Evolutionary conservation across 176 grass and related monocot species (phyloP), one percentile per base, ranked within the genome.

Genomic region (Phragmites australis): DNA sequence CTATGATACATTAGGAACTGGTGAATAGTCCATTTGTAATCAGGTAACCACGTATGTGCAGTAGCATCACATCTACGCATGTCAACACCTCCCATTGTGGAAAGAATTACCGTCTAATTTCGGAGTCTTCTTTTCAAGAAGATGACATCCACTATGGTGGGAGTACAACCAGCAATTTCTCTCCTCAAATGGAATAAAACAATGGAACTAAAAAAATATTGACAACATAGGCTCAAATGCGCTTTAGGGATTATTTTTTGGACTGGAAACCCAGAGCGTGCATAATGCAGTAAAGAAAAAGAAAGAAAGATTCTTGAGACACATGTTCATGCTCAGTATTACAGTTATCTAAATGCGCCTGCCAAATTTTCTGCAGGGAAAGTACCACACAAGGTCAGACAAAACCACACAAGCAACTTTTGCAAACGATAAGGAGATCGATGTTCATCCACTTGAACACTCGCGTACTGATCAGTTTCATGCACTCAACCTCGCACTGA

Each of bases 321-420:
- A 82, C 80, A 64, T 83, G 58, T 73, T 83, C 68, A 79, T 70
- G 81, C 64, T 57, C 67, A 80, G 14, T 57, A 32, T 68, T 79
- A 80, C 68, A 80, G 54, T 82, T 75, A 68, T 48, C 42, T 12
- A 75, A 80, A 68, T 62, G 65, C 62, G 65, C 6, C 61, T 75
- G 75, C 15, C 53, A 59, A 74, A 34, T 74, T 75, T 79, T 72
- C 60, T 82, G 44, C 79, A 62, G 32, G 15, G 41, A 68, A 69
- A 59, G 63, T 63, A 53, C 59, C 32, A n/a, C 51, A 68, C 69
- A 80, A 88, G 81, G 81, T 79, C 68, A 80, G 60, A 84, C 31
- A 74, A 88, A 83, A 72, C 41, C 42, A 73, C 29, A 60, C 82
- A 59, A 68, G 5, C 41, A 76, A 49, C 72, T 57, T 50, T 49